Percentiles rank a stretch among this genome's conserved stretches.
Evolutionary conservation across 495 filamentous ascomycete species (phyloP).

Genomic region (Symbiotaphrina buchneri): DNA sequence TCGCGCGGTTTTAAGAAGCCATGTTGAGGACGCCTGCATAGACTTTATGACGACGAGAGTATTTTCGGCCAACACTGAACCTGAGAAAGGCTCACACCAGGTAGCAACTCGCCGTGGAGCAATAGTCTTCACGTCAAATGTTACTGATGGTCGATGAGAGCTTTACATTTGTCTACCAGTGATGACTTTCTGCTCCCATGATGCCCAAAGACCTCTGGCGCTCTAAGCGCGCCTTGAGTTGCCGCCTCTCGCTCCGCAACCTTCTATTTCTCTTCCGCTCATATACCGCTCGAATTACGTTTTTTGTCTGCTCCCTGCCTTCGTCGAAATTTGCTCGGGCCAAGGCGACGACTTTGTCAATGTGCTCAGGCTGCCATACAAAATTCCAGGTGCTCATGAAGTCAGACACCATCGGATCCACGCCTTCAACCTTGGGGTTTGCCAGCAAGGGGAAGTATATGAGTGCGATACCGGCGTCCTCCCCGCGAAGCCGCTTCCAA

Average conservation of each 20-base stretch:
- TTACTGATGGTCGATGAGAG: too few species aligned
- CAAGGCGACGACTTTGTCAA: conserved; percentile 60
- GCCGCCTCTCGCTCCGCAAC: conserved; percentile 30
- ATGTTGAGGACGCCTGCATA: too few species aligned
- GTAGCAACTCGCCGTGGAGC: too few species aligned
- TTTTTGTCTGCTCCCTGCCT: conserved; percentile 49
- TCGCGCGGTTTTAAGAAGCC: too few species aligned
- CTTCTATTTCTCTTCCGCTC: conserved; percentile 64
- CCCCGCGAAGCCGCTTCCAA: conserved; percentile 46
- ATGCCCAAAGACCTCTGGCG: too few species aligned
- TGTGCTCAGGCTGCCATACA: conserved; percentile 68
- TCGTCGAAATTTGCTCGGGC: conserved; percentile 73
- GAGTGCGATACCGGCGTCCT: conserved; percentile 68
- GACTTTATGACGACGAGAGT: too few species aligned
- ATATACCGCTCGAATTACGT: conserved; percentile 74
- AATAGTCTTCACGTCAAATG: too few species aligned
- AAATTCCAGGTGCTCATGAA: conserved; percentile 97
- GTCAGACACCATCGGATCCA: conserved; percentile 58
- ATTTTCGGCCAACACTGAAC: too few species aligned
- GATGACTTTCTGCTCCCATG: too few species aligned
- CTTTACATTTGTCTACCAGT: too few species aligned
- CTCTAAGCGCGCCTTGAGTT: too few species aligned
- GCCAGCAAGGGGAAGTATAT: conserved; percentile 79
- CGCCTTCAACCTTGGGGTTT: conserved; percentile 52
- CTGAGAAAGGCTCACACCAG: too few species aligned